Base-by-base conservation (phyloP, 1,139 yeast genomes). In the Nakaseomyces kungkrabaensis region DNA sequence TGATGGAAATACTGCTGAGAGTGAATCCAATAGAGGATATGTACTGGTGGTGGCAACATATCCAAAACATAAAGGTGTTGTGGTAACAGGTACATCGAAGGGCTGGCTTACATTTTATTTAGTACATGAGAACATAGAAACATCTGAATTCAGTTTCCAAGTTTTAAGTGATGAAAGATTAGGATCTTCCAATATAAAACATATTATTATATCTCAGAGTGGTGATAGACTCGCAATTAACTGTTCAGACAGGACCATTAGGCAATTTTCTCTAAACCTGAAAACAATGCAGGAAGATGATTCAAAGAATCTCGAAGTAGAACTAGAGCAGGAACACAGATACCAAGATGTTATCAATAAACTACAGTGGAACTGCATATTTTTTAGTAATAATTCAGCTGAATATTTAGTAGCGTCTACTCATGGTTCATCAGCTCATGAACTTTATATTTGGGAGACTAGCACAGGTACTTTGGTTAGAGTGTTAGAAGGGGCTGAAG, bases 401-500 rank as follows among this genome's bases (percentile, higher is more conserved):
- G 97, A 90, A 55, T 90, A 85, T 65, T 69, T 90, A 11, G 81
- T 88, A 47, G 97, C 97, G 0, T 82, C 95, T 1, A 86, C 96
- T 0, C 85, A 79, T 63, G 96, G 95, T 24, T 84, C 86, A 31
- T 79, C 87, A 11, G 82, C 88, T 2, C 96, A 89, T 61, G 96
- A 88, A 59, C 74, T 92, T 46, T 90, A 89, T 65, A 78, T 92
- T 53, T 90, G 97, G 97, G 97, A 92, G 62, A 86, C 96, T 0
- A 74, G 81, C 10, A 76, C 85, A 74, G 97, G 97, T 0, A 82
- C 95, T 13, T 71, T 90, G 50, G 86, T 89, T 41, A 86, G 90
- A 67, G 92, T 90, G 49, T 71, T 88, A 42, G 97, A 90, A 67
- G 96, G 97, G 1, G 87, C 96, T n/a, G 97, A 90, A 60, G 82